A percentile compares a stretch with the other conserved stretches of the same genome.
These are phyloP conservation scores for Erodium chrysanthum DNA, from an alignment of 441 rosid genomes.

Conservation along the genomic window DNA sequence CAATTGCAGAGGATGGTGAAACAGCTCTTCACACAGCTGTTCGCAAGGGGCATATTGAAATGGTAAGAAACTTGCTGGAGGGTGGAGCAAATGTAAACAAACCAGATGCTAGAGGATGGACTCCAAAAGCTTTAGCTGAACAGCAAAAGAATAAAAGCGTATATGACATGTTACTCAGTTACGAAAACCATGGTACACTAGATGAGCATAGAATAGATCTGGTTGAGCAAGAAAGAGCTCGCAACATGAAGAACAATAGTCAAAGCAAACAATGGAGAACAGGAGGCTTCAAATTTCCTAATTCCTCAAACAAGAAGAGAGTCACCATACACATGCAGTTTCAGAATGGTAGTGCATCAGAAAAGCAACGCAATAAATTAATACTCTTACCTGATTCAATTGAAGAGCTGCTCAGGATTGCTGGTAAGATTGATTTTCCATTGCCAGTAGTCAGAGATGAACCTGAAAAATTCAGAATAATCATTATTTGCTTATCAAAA, in stretches of 20 bases:
- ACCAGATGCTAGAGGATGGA: slow-evolving; percentile 40
- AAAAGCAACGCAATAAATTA: slow-evolving; percentile 38
- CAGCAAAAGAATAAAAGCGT: slow-evolving; percentile 38
- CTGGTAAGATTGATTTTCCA: slow-evolving; percentile 51
- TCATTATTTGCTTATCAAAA: slow-evolving; percentile 7
- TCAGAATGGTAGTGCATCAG: slow-evolving; percentile 26
- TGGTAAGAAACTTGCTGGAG: slow-evolving; percentile 45
- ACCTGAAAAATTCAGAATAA: slow-evolving; percentile 17
- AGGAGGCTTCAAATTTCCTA: slow-evolving; percentile 19
- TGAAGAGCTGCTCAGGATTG: slow-evolving; percentile 61
- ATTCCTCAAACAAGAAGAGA: slow-evolving; percentile 39
- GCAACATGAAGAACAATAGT: slow-evolving; percentile 17
- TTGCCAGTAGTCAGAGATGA: slow-evolving; percentile 17
- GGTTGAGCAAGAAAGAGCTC: slow-evolving; percentile 25
- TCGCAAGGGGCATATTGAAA: slow-evolving; percentile 42
- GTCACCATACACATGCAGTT: slow-evolving; percentile 66
- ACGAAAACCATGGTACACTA: slow-evolving; percentile 30
- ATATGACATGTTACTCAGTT: slow-evolving; percentile 35
- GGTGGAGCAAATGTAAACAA: slow-evolving; percentile 38
- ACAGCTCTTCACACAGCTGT: slow-evolving; percentile 41
- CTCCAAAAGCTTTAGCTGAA: slow-evolving; percentile 46
- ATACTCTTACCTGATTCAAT: slow-evolving; percentile 70
- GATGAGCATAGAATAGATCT: slow-evolving; percentile 51
- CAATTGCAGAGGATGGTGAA: slow-evolving; percentile 33
- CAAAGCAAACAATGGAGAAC: slow-evolving; percentile 23